phyloP scores from a whole-genome alignment of 371 early-diverging fungal genomes.

The Circinella umbellata region DNA sequence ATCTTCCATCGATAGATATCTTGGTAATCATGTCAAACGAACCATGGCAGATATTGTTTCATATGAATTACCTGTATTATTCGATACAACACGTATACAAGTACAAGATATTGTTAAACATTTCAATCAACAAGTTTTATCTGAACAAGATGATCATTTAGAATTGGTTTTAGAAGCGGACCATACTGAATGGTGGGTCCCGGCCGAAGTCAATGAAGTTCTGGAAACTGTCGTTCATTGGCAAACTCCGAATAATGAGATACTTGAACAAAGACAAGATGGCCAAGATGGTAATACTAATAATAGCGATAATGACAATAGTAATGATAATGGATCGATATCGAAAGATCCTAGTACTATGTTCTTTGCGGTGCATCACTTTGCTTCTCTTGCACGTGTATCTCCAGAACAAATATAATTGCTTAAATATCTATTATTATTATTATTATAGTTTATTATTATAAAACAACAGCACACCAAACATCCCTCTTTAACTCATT shows the following conservation, averaged over 20 bases:
- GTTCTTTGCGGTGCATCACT: slow-evolving; percentile 20
- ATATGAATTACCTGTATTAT: slow-evolving; percentile 21
- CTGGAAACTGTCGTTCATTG: slow-evolving; percentile 18
- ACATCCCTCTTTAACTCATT: background rate
- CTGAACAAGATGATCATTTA: slow-evolving; percentile 2
- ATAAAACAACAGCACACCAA: too few species aligned
- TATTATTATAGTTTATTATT: too few species aligned
- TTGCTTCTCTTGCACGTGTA: slow-evolving; percentile 19
- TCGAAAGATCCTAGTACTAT: slow-evolving; percentile 11
- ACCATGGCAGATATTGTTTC: slow-evolving; percentile 23
- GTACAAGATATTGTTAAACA: slow-evolving; percentile 20
- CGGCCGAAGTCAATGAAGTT: slow-evolving; percentile 15
- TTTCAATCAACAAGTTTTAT: slow-evolving; percentile 21
- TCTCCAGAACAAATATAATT: background rate
- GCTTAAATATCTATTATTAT: background rate
- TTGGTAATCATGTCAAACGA: slow-evolving; percentile 19
- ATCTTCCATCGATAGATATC: slow-evolving; percentile 20
- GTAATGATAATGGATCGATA: background rate
- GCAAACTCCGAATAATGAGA: slow-evolving; percentile 14
- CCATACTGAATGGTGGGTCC: slow-evolving; percentile 12
- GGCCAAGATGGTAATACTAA: too few species aligned
- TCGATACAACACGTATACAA: slow-evolving; percentile 19
- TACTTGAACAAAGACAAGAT: background rate
- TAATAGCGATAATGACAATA: too few species aligned
- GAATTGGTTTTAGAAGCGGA: slow-evolving; percentile 15